Conservation (phyloP, 345 rosid genomes). For the Psidium friedrichsthalianum region DNA sequence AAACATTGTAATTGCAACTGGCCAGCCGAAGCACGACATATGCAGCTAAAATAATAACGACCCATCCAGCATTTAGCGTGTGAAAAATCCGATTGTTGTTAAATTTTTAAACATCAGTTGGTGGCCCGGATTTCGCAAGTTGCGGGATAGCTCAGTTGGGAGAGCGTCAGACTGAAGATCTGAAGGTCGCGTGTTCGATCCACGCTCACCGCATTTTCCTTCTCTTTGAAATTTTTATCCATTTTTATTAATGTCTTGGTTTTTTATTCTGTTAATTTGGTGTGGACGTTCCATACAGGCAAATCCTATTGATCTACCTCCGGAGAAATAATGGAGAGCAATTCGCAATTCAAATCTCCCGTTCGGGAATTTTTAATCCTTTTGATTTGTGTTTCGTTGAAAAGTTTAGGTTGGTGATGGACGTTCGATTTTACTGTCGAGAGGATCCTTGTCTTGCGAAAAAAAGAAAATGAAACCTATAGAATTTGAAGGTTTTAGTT, state of each 20-base stretch:
- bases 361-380: background rate
- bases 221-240: background rate
- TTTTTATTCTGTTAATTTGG: background rate
- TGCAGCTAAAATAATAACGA: background rate
- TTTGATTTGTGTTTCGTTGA: too few relatives aligned
- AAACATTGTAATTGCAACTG: background rate
- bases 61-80: background rate
- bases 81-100: accelerated
- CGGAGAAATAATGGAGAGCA: too few relatives aligned
- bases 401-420: background rate
- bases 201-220: constrained; percentile 60
- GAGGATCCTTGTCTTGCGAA: background rate
- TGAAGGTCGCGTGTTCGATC: constrained; percentile 96
- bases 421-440: background rate
- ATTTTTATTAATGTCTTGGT: background rate
- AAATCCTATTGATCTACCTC: background rate
- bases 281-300: background rate
- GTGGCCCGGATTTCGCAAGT: too few relatives aligned
- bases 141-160: constrained; percentile 95
- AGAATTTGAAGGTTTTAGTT: background rate
- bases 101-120: too few relatives aligned
- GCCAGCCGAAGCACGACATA: background rate
- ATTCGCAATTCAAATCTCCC: background rate
- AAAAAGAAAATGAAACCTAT: background rate
- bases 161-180: constrained; percentile 98